Evolutionary conservation across 2,329 filamentous ascomycete genomes (phyloP), one percentile per base, ranked within the genome.

Genomic region (Verruconis gallopava): DNA sequence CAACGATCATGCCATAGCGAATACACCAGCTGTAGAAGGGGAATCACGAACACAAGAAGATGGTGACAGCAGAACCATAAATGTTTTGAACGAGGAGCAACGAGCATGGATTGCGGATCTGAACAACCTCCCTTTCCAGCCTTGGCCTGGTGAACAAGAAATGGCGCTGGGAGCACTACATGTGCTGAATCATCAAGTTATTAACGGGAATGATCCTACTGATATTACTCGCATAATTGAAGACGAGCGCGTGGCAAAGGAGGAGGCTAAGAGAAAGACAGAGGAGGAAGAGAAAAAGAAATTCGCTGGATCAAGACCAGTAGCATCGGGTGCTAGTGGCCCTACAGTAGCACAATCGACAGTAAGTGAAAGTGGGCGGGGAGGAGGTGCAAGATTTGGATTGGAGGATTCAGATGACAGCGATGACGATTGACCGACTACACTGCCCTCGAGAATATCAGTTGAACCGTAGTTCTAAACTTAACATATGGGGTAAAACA

Each of bases 121-220:
- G 14, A 68, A 68, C 5, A 68, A 71, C 6, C 65, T 61, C 35
- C 54, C 71, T 28, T 93, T 86, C 63, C 70, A 77, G 37, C 84
- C 85, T 1, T 93, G 84, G 84, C 84, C 84, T 1, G 67, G 66
- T 20, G 77, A 84, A 47, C 74, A 79, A 21, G 72, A 76, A 45
- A 83, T 91, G 47, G 72, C 75, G 21, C 64, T 66, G 13, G 83
- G 85, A 25, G 77, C 77, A 2, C 65, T 93, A 33, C 79, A 77
- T 37, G 48, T 55, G 21, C 63, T 69, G 35, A 77, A 85, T 52
- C 61, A 68, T 18, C 68, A 85, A 47, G 49, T 71, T 4, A 77
- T 81, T 51, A 62, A 68, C 42, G 79, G 77, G 5, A 68, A 74
- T 48, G 74, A 82, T 54, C 76, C 75, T 5, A 69, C 48, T 17